Evolutionary conservation across 208 protist genomes (phyloP), one percentile per base, ranked within the genome.

Genomic region (Naegleria gruberi): DNA sequence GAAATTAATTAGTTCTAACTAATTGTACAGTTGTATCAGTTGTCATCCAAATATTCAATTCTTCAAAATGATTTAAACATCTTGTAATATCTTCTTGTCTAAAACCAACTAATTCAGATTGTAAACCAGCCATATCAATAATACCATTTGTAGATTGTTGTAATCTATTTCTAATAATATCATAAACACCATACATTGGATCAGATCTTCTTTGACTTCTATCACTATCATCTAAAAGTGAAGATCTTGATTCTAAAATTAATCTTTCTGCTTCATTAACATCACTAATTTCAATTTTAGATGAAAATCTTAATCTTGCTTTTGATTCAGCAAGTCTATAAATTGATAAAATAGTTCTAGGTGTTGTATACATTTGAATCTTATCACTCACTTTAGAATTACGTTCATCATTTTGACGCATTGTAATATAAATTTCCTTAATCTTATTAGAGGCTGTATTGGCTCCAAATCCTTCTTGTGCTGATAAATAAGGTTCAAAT

Each of bases 291-390:
- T 6, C 30, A 19, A 88, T 30, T n/a, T 43, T 45, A 88, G 40
- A 5, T 46, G 45, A 37, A 42, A 88, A 88, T 88, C 84, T n/a
- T n/a, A 88, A 26, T 44, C 45, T 37, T n/a, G 84, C 84, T 8
- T 34, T 34, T 4, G 84, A 10, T 7, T 65, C 41, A 42, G 45
- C 30, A 34, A 88, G 12, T 34, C 84, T 0, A 65, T 73, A 8
- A 4, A 88, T 23, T 26, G 84, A 47, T 30, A 88, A 42, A 0
- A 88, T 5, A 7, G 84, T 65, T 44, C 84, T 4, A 65, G 84
- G 84, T 88, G 84, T 88, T 34, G 84, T 88, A 65, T 88, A 88
- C n/a, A 43, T 42, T 65, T 88, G 41, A 6, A 17, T 87, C 8
- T 30, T n/a, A 10, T 55, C 83, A 43, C 30, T 42, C 19, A 43